Evolutionary conservation across 805 yeast genomes (phyloP), one percentile per base, ranked within the genome.

Genomic region (Metschnikowia sp.): DNA sequence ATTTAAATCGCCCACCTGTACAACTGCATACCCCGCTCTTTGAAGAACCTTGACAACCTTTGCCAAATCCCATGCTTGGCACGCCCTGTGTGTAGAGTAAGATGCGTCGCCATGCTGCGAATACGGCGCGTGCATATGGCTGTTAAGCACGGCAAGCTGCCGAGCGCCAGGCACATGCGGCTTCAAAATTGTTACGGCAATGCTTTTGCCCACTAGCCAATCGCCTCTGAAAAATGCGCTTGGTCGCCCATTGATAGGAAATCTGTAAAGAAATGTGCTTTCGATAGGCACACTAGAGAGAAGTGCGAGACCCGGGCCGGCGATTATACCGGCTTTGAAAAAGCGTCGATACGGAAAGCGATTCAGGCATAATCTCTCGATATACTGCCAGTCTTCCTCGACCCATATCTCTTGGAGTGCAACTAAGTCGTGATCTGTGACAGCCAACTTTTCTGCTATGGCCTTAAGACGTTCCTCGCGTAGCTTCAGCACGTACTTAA

Each of bases 121-220:
- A 61, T 94, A 94, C 0, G 99, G 99, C 1, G 99, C 99, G 65
- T 94, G 99, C 94, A 94, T 85, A 64, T 94, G 99, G 13, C 96
- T 84, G 61, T 91, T 92, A 60, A 94, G 69, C 5, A 94, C 67
- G 2, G 95, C 97, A 36, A 94, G 69, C 5, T 84, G 85, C 6
- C 74, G 62, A 2, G 76, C 69, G 13, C 69, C 70, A 0, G 74
- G 66, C 13, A 61, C 57, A 3, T 78, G 67, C 5, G 87, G 84
- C 47, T 70, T 70, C 36, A 94, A 69, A 12, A 67, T 49, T 0
- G 96, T 86, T 3, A 89, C 81, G 0, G 96, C 86, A 15, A 89
- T 79, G 8, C 92, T 78, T 62, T 94, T 94, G 8, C 99, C 99
- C 19, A 94, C 99, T 55, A 80, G 88, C 96, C 97, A 94, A 64